Percentiles rank a stretch among this genome's conserved stretches.
These are phyloP conservation scores for Andalucia godoyi DNA, from an alignment of 78 protist species.

Conservation along the genomic window DNA sequence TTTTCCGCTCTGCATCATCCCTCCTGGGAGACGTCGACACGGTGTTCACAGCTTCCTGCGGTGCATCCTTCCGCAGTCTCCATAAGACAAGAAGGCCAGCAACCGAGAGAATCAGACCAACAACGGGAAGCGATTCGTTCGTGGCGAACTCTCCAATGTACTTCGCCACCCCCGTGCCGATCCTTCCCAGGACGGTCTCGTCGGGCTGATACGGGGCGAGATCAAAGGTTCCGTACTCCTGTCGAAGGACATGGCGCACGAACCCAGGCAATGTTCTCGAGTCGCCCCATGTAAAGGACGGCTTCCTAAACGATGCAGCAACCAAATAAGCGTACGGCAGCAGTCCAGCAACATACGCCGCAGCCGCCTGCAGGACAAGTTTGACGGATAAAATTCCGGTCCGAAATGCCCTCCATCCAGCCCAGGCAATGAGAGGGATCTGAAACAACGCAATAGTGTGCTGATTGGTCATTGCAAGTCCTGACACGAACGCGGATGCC, in stretches of 20 bases:
- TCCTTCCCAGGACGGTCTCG: too few species aligned
- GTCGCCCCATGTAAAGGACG: conserved; percentile 25
- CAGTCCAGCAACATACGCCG: conserved; percentile 25
- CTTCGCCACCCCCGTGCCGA: too few species aligned
- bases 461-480: conserved; percentile 53
- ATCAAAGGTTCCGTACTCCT: conserved; percentile 65
- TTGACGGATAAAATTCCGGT: not conserved
- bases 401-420: conserved; percentile 1
- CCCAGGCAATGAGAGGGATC: conserved; percentile 35
- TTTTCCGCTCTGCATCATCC: too few species aligned
- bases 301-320: not conserved
- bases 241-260: conserved; percentile 48
- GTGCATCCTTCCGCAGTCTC: not conserved
- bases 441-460: conserved; percentile 50
- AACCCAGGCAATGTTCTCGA: conserved; percentile 33
- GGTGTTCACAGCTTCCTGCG: not conserved
- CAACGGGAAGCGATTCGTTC: too few species aligned
- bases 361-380: not conserved
- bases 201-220: conserved; percentile 10
- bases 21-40: too few species aligned
- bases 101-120: too few species aligned
- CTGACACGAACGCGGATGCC: conserved; percentile 41
- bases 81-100: not conserved
- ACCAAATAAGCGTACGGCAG: conserved; percentile 43
- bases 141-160: too few species aligned